These are phyloP conservation scores for Bipolaris gigantea DNA, from an alignment of 2,329 filamentous ascomycete species.

Conservation along the genomic window DNA sequence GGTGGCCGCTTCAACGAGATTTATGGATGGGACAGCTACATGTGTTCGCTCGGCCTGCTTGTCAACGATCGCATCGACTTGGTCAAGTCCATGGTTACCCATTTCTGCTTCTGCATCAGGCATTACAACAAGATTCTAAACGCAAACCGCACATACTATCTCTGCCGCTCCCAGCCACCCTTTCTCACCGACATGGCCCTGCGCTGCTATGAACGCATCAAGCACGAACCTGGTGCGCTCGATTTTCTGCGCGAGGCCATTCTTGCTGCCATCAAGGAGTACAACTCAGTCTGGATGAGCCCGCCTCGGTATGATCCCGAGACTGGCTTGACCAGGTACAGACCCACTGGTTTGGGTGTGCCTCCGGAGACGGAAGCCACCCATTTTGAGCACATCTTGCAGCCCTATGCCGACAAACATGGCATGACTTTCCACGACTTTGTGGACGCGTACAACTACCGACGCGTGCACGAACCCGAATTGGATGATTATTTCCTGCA, in stretches of 20 bases:
- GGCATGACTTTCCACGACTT: constrained; percentile 81
- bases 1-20: constrained; percentile 97
- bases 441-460: constrained; percentile 82
- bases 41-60: constrained; percentile 89
- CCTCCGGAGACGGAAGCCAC: constrained; percentile 88
- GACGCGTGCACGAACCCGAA: constrained; percentile 74
- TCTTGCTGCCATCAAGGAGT: constrained; percentile 94
- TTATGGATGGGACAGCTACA: constrained; percentile 99
- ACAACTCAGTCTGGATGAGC: constrained; percentile 82
- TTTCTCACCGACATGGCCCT: constrained; percentile 98
- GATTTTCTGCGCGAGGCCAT: constrained; percentile 82
- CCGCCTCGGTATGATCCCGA: constrained; percentile 72
- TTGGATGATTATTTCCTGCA: constrained; percentile 95
- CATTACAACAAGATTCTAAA: constrained; percentile 99
- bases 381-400: constrained; percentile 81
- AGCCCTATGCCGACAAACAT: constrained; percentile 82
- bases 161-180: constrained; percentile 89
- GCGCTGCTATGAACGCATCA: constrained; percentile 90
- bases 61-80: constrained; percentile 83
- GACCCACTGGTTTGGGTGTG: constrained; percentile 79
- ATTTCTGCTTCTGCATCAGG: constrained; percentile 97
- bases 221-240: constrained; percentile 75
- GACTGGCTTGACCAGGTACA: constrained; percentile 81
- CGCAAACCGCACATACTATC: constrained; percentile 93
- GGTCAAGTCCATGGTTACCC: constrained; percentile 90